Conservation (phyloP, 495 filamentous ascomycete species). For the Platismatia glauca region DNA sequence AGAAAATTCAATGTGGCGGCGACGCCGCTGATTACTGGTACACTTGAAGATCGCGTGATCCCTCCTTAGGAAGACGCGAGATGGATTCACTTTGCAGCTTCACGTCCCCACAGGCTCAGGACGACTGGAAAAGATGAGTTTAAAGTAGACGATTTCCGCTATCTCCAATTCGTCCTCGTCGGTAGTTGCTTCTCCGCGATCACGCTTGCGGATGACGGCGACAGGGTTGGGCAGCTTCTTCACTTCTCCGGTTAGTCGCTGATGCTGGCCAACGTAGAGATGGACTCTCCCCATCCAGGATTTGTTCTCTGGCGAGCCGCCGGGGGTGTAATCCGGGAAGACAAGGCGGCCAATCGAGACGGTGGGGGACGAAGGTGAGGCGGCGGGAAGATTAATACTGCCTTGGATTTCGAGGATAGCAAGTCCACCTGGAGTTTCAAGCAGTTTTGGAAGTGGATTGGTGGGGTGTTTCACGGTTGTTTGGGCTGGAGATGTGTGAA, state of each 20-base stretch:
- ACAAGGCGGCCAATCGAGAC: constrained; percentile 62
- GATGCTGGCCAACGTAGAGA: constrained; percentile 80
- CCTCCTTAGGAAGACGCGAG: background rate
- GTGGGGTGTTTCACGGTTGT: constrained; percentile 9
- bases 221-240: constrained; percentile 73
- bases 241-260: constrained; percentile 82
- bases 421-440: constrained; percentile 68
- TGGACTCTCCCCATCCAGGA: constrained; percentile 85
- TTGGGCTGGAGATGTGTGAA: constrained; percentile 26
- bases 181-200: constrained; percentile 14
- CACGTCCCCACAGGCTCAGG: constrained; percentile 69
- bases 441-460: constrained; percentile 68
- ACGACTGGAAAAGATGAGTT: constrained; percentile 75
- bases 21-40: background rate
- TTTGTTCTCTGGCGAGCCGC: constrained; percentile 37
- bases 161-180: constrained; percentile 52
- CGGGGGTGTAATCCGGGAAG: constrained; percentile 63
- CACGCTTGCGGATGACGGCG: constrained; percentile 56
- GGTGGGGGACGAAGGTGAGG: constrained; percentile 29
- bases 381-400: constrained; percentile 58
- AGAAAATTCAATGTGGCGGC: background rate
- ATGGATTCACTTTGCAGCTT: background rate
- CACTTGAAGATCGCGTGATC: background rate
- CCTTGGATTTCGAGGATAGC: constrained; percentile 89
- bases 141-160: constrained; percentile 76